Percentiles rank a stretch among this genome's conserved stretches.
Evolutionary conservation across 169 alveolate species (phyloP).

Genomic region (Cryptosporidium parvum): DNA sequence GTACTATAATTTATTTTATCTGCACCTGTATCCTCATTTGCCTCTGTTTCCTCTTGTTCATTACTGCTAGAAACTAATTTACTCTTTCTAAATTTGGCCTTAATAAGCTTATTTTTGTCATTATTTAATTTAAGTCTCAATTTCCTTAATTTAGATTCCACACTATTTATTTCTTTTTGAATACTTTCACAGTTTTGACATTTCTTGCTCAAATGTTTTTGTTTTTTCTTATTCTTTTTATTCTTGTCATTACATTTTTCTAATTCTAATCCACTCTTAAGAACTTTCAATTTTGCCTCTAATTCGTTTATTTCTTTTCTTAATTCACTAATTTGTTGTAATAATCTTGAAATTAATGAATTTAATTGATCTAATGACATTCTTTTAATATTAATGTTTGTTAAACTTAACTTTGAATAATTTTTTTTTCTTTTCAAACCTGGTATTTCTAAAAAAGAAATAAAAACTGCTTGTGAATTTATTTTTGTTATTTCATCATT

Average conservation of each 20-base stretch:
- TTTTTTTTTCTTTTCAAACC: too few species aligned
- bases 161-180: too few species aligned
- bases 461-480: not conserved
- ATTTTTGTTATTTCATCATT: too few species aligned
- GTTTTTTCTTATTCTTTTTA: not conserved
- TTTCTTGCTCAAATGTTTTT: not conserved
- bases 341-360: not conserved
- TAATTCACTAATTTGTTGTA: too few species aligned
- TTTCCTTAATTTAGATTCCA: not conserved
- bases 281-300: not conserved
- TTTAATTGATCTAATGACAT: not conserved
- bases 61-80: too few species aligned
- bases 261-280: too few species aligned
- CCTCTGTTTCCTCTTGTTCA: not conserved
- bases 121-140: too few species aligned
- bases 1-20: not conserved
- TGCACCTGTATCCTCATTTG: not conserved
- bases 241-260: too few species aligned
- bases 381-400: too few species aligned
- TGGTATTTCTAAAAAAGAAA: not conserved
- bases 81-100: not conserved
- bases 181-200: too few species aligned
- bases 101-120: too few species aligned
- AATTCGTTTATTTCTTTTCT: not conserved
- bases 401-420: not conserved